Conservation (phyloP, 768 basidiomycete genomes). For the Termitomyces sp. region DNA sequence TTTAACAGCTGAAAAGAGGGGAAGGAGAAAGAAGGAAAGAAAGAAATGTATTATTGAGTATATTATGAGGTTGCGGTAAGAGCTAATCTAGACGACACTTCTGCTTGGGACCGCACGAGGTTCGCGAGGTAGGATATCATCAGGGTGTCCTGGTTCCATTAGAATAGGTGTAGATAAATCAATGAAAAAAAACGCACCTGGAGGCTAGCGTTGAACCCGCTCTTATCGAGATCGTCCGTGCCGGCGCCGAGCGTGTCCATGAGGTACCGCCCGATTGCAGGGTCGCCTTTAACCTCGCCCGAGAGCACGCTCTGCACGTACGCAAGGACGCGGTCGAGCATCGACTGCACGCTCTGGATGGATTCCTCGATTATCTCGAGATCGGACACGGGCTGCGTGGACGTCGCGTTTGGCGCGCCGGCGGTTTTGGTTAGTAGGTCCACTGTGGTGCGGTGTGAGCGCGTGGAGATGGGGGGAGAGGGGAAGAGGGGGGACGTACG, state of each 20-base stretch:
- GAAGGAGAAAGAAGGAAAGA: no score
- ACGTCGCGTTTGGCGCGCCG: conserved; percentile 37
- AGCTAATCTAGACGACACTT: conserved; percentile 83
- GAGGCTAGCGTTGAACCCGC: conserved; percentile 67
- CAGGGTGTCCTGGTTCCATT: conserved; percentile 84
- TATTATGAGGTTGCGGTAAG: conserved; percentile 50
- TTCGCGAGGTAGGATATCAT: conserved; percentile 95
- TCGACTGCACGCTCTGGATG: conserved; percentile 59
- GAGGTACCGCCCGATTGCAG: conserved; percentile 84
- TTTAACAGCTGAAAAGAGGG: no score
- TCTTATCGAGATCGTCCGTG: conserved; percentile 64
- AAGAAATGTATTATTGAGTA: not conserved
- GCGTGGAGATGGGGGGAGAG: no score
- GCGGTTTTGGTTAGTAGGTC: conserved; percentile 61
- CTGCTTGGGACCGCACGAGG: conserved; percentile 88
- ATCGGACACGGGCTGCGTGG: conserved; percentile 54
- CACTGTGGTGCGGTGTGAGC: conserved; percentile 40
- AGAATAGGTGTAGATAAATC: no score
- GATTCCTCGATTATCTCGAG: conserved; percentile 75
- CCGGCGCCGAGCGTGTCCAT: conserved; percentile 81
- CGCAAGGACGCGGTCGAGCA: conserved; percentile 79
- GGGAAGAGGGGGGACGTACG: conserved; percentile 59
- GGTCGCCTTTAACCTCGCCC: conserved; percentile 75
- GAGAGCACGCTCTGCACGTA: conserved; percentile 80
- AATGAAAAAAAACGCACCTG: conserved; percentile 64